These are phyloP conservation scores for Saccharomyces pastorianus DNA, from an alignment of 1,139 yeast genomes.

Conservation along the genomic window DNA sequence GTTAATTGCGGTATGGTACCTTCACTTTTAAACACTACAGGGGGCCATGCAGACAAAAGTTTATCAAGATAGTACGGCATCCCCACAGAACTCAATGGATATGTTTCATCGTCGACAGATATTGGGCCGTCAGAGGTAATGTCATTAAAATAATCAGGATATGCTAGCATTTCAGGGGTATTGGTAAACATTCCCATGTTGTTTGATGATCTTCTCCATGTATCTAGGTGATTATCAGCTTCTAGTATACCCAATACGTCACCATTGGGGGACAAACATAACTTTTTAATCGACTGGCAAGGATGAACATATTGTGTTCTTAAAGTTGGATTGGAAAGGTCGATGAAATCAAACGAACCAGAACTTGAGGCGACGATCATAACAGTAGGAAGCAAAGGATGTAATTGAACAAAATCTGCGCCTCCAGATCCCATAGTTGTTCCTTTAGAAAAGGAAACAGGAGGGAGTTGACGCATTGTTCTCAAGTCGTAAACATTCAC, in stretches of 20 bases:
- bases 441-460: slow-evolving; percentile 55
- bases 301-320: slow-evolving; percentile 54
- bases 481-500: slow-evolving; percentile 78
- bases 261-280: slow-evolving; percentile 73
- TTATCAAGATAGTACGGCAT: slow-evolving; percentile 80
- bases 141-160: slow-evolving; percentile 32
- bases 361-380: slow-evolving; percentile 63
- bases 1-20: slow-evolving; percentile 41
- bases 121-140: slow-evolving; percentile 34
- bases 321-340: slow-evolving; percentile 66
- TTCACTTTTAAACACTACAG: slow-evolving; percentile 46
- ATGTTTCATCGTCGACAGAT: slow-evolving; percentile 36
- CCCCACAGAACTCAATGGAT: slow-evolving; percentile 67
- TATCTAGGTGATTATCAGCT: slow-evolving; percentile 51
- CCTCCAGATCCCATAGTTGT: slow-evolving; percentile 54
- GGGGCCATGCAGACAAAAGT: slow-evolving; percentile 74
- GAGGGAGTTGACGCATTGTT: slow-evolving; percentile 64
- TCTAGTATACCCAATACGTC: slow-evolving; percentile 70
- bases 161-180: slow-evolving; percentile 33
- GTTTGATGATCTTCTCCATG: slow-evolving; percentile 47
- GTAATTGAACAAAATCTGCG: slow-evolving; percentile 75
- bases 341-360: slow-evolving; percentile 83
- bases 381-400: slow-evolving; percentile 78
- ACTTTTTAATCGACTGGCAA: slow-evolving; percentile 43
- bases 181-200: slow-evolving; percentile 33